phyloP scores from a whole-genome alignment of 352 stramenopile species.

The Phytopythium kandeliae region DNA sequence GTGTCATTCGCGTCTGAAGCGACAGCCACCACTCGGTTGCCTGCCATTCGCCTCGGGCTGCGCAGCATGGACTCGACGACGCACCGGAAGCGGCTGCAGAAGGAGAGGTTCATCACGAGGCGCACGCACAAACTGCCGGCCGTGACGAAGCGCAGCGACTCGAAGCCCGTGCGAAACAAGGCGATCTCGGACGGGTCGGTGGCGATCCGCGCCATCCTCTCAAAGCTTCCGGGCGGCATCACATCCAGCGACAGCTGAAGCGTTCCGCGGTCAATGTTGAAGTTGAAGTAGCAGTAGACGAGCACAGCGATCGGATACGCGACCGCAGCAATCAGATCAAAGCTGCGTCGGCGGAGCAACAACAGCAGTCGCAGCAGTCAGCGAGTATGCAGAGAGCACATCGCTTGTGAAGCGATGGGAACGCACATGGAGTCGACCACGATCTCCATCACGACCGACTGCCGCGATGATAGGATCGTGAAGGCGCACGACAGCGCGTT shows the following conservation, averaged over 20 bases:
- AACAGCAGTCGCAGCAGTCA: too few relatives aligned
- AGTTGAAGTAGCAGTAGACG: slow-evolving; percentile 23
- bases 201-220: slow-evolving; percentile 22
- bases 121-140: slow-evolving; percentile 18
- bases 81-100: slow-evolving; percentile 13
- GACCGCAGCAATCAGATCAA: slow-evolving; percentile 32
- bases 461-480: slow-evolving; percentile 11
- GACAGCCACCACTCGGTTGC: too few relatives aligned
- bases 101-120: slow-evolving; percentile 17
- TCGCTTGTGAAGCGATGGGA: too few relatives aligned
- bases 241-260: slow-evolving; percentile 16
- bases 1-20: too few relatives aligned
- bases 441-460: slow-evolving; percentile 24
- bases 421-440: slow-evolving; percentile 17
- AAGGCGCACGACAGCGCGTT: slow-evolving; percentile 21
- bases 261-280: slow-evolving; percentile 23
- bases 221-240: slow-evolving; percentile 18
- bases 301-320: slow-evolving; percentile 22
- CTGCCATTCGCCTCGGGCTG: too few relatives aligned
- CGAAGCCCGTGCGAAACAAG: slow-evolving; percentile 22
- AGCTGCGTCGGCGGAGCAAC: too few relatives aligned
- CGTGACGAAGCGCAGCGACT: slow-evolving; percentile 21
- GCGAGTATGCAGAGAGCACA: too few relatives aligned
- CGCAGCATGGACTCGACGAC: slow-evolving; percentile 6
- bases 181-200: slow-evolving; percentile 24